Base-by-base conservation (phyloP, 768 basidiomycete genomes). In the Trametes villosa region DNA sequence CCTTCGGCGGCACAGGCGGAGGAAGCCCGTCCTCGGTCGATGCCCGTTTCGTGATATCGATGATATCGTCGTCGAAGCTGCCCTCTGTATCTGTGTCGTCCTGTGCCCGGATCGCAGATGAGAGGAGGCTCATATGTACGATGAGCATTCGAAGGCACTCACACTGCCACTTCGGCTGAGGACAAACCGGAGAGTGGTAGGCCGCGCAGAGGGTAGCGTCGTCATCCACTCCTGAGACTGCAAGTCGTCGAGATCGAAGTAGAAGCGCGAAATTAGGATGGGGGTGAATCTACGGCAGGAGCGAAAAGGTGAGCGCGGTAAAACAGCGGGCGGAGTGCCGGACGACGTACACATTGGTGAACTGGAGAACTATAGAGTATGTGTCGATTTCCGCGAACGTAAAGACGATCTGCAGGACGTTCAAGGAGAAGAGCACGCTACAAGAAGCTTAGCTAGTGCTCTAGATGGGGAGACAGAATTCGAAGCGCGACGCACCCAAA, bases 221-320 rank as follows among this genome's bases (percentile, higher is more conserved):
- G 46, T 31, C 26, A 22, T 22, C n/a, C 11, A 45, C 22, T 53
- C 52, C 9, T 54, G 46, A 4, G 8, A 11, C 20, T 15, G 53
- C 12, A 58, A 40, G 27, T 58, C 52, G 40, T 47, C 57, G 13
- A 63, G 49, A 12, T 53, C 46, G 29, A 63, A 53, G 56, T 58
- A 57, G 34, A 57, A 65, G 47, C 64, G 59, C 3, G 64, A 65
- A n/a, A 65, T 60, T 22, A 65, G 50, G 47, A 65, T 61, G 6
- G 64, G 56, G 15, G 57, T 61, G 26, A 65, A n/a, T n/a, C 64
- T 65, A 36, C 27, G 18, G 31, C 4, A 17, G 6, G 29, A 13
- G 26, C 27, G 18, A 3, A 8, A n/a, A 15, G 27, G 46, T 48
- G 27, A 31, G 46, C 20, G 42, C 9, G 22, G 40, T 17, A 17